Evolutionary conservation across 495 filamentous ascomycete species (phyloP).

Genomic region (Friedmanniomyces simplex): DNA sequence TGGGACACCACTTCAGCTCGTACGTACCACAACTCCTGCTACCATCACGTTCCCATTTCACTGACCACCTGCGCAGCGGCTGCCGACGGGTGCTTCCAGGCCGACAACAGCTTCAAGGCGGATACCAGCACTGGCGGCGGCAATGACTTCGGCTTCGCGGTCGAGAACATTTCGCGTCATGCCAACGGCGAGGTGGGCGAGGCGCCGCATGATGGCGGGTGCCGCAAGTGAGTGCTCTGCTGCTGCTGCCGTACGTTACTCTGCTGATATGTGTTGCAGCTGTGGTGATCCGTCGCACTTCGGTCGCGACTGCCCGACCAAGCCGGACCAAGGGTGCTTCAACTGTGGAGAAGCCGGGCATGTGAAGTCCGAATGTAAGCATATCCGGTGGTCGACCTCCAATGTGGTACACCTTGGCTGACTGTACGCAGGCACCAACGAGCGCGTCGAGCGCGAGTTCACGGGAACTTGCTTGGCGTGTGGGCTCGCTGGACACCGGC

Average conservation of each 20-base stretch:
- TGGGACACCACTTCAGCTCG: slow-evolving; percentile 9
- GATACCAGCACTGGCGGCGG: slow-evolving; percentile 17
- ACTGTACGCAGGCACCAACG: slow-evolving; percentile 35
- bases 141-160: slow-evolving; percentile 3
- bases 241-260: neutral
- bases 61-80: neutral
- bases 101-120: slow-evolving; percentile 13
- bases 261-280: slow-evolving; percentile 30
- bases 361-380: slow-evolving; percentile 50
- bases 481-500: slow-evolving; percentile 53
- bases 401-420: no score
- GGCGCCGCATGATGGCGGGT: slow-evolving; percentile 18
- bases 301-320: slow-evolving; percentile 45
- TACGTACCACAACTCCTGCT: neutral
- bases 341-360: slow-evolving; percentile 70
- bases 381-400: no score
- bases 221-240: slow-evolving; percentile 29
- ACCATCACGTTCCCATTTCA: neutral
- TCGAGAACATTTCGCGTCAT: slow-evolving; percentile 17
- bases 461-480: slow-evolving; percentile 65
- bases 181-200: slow-evolving; percentile 4
- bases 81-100: neutral
- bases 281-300: slow-evolving; percentile 46
- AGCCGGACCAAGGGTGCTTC: slow-evolving; percentile 45
- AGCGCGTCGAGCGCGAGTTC: slow-evolving; percentile 43